Conservation (phyloP, 2,329 filamentous ascomycete species). For the Calonectria honghensis region DNA sequence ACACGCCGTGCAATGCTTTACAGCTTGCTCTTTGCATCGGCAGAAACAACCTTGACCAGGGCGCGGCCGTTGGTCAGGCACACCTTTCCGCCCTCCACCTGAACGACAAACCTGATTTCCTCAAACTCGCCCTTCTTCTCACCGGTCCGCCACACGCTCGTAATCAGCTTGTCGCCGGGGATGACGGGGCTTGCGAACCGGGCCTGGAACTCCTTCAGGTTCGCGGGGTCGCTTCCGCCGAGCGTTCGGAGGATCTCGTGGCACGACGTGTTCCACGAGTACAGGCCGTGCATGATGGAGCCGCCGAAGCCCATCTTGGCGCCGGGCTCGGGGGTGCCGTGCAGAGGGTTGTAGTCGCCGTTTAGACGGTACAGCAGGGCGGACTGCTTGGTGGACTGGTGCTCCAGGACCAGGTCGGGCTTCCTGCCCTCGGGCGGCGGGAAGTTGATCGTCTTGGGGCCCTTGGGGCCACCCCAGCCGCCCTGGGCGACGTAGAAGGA, state of each 20-base stretch:
- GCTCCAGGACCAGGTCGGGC: slow-evolving; percentile 82
- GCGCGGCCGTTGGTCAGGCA: slow-evolving; percentile 91
- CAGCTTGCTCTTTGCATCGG: slow-evolving; percentile 76
- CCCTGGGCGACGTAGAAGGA: slow-evolving; percentile 88
- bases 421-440: slow-evolving; percentile 84
- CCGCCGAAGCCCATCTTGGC: slow-evolving; percentile 94
- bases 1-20: slow-evolving; percentile 55
- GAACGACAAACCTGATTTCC: slow-evolving; percentile 87
- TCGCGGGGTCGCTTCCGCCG: slow-evolving; percentile 85
- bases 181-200: slow-evolving; percentile 90
- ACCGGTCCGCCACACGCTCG: slow-evolving; percentile 87
- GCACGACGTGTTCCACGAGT: slow-evolving; percentile 87
- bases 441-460: slow-evolving; percentile 85
- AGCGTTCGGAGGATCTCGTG: slow-evolving; percentile 84
- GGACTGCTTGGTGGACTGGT: slow-evolving; percentile 83
- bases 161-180: slow-evolving; percentile 88
- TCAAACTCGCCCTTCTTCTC: slow-evolving; percentile 80
- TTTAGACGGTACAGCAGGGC: slow-evolving; percentile 89
- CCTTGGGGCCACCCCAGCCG: slow-evolving; percentile 92
- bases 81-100: slow-evolving; percentile 87
- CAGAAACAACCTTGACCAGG: slow-evolving; percentile 78
- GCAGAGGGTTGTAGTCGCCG: slow-evolving; percentile 95
- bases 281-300: slow-evolving; percentile 91
- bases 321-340: slow-evolving; percentile 90
- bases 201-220: slow-evolving; percentile 91